phyloP scores from a whole-genome alignment of 345 rosid species.

The Mallotus nudiflorus region DNA sequence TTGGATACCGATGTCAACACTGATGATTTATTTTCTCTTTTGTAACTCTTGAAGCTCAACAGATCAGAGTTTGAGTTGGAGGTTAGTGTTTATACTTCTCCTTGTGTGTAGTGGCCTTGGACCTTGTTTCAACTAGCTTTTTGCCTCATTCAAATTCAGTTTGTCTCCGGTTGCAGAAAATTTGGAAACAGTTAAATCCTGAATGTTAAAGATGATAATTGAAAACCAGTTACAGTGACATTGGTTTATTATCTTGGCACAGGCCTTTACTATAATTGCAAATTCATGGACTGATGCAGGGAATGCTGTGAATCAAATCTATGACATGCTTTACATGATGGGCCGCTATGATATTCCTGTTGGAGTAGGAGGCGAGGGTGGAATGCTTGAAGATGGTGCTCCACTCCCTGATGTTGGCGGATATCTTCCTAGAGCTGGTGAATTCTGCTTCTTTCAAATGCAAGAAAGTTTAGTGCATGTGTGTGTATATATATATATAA shows the following conservation, averaged over 20 bases:
- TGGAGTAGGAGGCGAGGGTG: constrained; percentile 95
- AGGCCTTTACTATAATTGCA: constrained; percentile 72
- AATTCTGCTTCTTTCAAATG: background rate
- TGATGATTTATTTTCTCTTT: constrained; percentile 81
- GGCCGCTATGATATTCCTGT: constrained; percentile 72
- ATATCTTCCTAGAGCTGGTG: constrained; percentile 94
- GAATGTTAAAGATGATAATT: too few species aligned
- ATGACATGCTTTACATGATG: constrained; percentile 96
- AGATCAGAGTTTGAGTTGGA: constrained; percentile 73
- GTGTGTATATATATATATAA: too few species aligned
- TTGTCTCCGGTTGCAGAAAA: too few species aligned
- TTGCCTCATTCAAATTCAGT: too few species aligned
- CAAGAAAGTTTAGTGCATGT: too few species aligned
- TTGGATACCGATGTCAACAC: constrained; percentile 86
- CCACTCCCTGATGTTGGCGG: constrained; percentile 80
- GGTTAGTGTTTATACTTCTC: constrained; percentile 36
- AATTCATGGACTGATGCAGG: constrained; percentile 92
- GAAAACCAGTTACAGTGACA: too few species aligned
- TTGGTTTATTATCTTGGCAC: constrained; percentile 14
- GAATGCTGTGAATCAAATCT: constrained; percentile 79
- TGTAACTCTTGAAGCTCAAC: constrained; percentile 81
- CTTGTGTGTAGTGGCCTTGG: too few species aligned
- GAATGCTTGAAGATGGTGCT: constrained; percentile 61
- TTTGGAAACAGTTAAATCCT: too few species aligned
- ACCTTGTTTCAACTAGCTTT: constrained; percentile 8